Percentiles rank a stretch among this genome's conserved stretches.
phyloP scores from a whole-genome alignment of 306 rosid genomes.

The Echinosophora koreensis region DNA sequence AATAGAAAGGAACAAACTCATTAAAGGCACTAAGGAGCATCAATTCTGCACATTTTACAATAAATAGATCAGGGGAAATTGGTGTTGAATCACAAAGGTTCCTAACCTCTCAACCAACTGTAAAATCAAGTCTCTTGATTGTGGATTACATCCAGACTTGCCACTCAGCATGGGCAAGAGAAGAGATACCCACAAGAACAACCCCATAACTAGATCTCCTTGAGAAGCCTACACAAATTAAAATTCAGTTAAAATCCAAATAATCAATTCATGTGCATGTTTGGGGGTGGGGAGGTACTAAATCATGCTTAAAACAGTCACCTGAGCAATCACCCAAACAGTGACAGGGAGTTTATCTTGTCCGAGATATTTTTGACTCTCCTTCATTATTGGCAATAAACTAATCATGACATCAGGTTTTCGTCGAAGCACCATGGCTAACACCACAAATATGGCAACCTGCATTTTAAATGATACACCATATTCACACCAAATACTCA shows the following conservation, averaged over 20 bases:
- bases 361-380: slow-evolving; percentile 50
- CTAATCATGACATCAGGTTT: slow-evolving; percentile 63
- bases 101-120: slow-evolving; percentile 63
- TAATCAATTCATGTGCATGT: neutral
- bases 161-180: slow-evolving; percentile 59
- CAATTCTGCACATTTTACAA: slow-evolving; percentile 10
- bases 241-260: slow-evolving; percentile 37
- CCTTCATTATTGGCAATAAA: slow-evolving; percentile 57
- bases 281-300: neutral
- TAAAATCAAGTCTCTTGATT: slow-evolving; percentile 58
- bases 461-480: slow-evolving; percentile 41
- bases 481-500: slow-evolving; percentile 19
- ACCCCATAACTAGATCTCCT: slow-evolving; percentile 55
- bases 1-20: slow-evolving; percentile 11
- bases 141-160: slow-evolving; percentile 58
- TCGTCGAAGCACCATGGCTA: slow-evolving; percentile 55
- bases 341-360: slow-evolving; percentile 59
- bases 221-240: slow-evolving; percentile 53
- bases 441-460: slow-evolving; percentile 63
- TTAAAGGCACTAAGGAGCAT: neutral
- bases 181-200: slow-evolving; percentile 57
- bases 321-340: slow-evolving; percentile 63
- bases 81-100: slow-evolving; percentile 27
- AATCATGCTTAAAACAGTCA: slow-evolving; percentile 38
- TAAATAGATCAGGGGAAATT: slow-evolving; percentile 23